Evolutionary conservation across 495 filamentous ascomycete genomes (phyloP), one percentile per base, ranked within the genome.

Genomic region (Cercophora samala): DNA sequence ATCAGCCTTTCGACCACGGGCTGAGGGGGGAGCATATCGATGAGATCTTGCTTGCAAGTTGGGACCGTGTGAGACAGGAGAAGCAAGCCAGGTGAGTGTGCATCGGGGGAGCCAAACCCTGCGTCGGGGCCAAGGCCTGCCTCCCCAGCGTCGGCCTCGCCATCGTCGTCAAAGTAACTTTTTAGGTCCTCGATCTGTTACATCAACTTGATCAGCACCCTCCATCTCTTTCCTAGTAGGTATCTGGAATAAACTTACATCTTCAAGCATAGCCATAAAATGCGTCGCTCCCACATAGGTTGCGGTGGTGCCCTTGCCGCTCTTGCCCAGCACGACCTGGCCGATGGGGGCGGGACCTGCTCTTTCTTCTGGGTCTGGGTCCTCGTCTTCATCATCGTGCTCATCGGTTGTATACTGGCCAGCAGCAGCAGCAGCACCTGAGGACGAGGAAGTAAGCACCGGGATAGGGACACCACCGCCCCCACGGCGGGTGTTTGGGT

Each of bases 241-340:
- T 17, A 17, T n/a, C n/a, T n/a, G 13, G 19, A 67, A 23, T 37
- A 42, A 24, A 75, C 79, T 78, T 42, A 80, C 79, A 64, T 82
- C 80, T 62, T 87, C 81, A 21, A 86, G 70, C 53, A 88, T 84
- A n/a, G 84, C 82, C 71, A 85, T 80, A 74, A 83, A 86, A 59
- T 87, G 83, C 58, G 83, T 84, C 9, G 81, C 80, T 1, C 81
- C 83, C 9, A 86, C 79, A 59, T 83, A 86, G 17, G 75, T 80
- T 3, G 73, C 77, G 13, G 13, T 56, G 13, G 13, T 56, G 4
- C 60, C 60, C 18, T 37, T 25, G 66, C 68, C 76, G 22, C 65
- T 68, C 25, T 77, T 72, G 5, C 78, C 71, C 8, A 79, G 68
- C 15, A 81, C 76, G 17, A 84, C 74, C 18, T 75, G 69, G 0